Evolutionary conservation across 345 rosid genomes (phyloP).

Genomic region (Eucalyptus erythrocorys): DNA sequence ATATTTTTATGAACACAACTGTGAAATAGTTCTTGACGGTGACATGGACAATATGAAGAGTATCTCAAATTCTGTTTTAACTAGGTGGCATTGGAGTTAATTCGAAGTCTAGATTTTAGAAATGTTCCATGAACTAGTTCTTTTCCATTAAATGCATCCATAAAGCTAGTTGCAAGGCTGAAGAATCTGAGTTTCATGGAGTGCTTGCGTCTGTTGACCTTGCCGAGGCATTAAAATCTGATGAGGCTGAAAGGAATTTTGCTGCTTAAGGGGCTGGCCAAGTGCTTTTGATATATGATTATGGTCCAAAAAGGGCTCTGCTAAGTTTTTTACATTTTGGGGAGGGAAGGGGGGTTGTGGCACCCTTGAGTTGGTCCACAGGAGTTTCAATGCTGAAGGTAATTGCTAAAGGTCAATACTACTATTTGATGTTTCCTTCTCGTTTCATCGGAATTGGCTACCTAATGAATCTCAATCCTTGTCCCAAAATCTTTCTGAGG

Average conservation of each 20-base stretch:
- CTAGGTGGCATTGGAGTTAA: no score
- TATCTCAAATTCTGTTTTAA: no score
- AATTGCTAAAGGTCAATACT: constrained; percentile 58
- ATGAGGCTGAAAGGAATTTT: constrained; percentile 65
- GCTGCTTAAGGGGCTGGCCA: constrained; percentile 82
- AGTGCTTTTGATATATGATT: constrained; percentile 83
- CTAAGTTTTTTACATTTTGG: constrained; percentile 47
- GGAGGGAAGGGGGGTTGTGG: constrained; percentile 30
- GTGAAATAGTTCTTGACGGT: no score
- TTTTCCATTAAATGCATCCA: constrained; percentile 45
- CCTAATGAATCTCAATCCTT: no score
- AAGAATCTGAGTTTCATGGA: constrained; percentile 68
- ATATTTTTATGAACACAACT: no score
- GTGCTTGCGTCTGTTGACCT: constrained; percentile 58
- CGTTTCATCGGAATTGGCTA: not conserved
- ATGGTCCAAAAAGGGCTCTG: constrained; percentile 63
- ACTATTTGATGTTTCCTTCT: not conserved
- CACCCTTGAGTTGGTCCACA: constrained; percentile 76
- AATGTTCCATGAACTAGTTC: no score
- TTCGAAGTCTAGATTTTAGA: no score
- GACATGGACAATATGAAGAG: no score
- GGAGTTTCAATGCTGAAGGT: constrained; percentile 72
- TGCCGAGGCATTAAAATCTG: constrained; percentile 61
- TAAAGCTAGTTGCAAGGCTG: constrained; percentile 74
- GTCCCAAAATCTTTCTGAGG: no score